phyloP scores from a whole-genome alignment of 1,139 yeast species.

The Yamadazyma buinensis region DNA sequence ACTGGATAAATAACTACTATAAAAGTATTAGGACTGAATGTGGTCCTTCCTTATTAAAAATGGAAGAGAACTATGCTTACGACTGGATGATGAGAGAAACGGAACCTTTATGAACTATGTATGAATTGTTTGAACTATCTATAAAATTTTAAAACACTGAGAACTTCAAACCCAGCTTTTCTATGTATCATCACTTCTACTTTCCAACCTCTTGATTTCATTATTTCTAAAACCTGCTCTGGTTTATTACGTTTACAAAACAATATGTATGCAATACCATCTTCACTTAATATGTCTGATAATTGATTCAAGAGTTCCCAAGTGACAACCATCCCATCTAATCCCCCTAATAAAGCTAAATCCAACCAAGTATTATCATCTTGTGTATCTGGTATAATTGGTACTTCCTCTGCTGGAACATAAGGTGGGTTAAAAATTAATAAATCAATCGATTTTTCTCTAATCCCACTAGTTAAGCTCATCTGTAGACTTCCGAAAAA shows the following conservation, averaged over 20 bases:
- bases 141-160: conserved; percentile 60
- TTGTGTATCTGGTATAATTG: conserved; percentile 49
- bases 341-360: conserved; percentile 84
- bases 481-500: conserved; percentile 56
- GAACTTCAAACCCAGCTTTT: conserved; percentile 96
- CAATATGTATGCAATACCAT: conserved; percentile 75
- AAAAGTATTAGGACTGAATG: conserved; percentile 31
- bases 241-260: conserved; percentile 91
- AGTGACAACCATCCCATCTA: conserved; percentile 85
- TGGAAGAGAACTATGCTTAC: conserved; percentile 34
- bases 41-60: conserved; percentile 14
- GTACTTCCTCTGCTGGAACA: conserved; percentile 76
- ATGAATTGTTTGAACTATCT: conserved; percentile 4
- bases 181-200: conserved; percentile 52
- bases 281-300: conserved; percentile 39
- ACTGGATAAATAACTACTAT: conserved; percentile 49
- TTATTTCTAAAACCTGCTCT: conserved; percentile 44
- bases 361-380: conserved; percentile 71
- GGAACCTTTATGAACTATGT: conserved; percentile 18
- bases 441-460: conserved; percentile 53
- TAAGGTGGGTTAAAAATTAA: conserved; percentile 92
- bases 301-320: conserved; percentile 54
- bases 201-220: conserved; percentile 54
- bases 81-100: conserved; percentile 38
- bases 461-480: conserved; percentile 50